phyloP scores from a whole-genome alignment of 1,284 basidiomycete species.

The Boletus sp. region DNA sequence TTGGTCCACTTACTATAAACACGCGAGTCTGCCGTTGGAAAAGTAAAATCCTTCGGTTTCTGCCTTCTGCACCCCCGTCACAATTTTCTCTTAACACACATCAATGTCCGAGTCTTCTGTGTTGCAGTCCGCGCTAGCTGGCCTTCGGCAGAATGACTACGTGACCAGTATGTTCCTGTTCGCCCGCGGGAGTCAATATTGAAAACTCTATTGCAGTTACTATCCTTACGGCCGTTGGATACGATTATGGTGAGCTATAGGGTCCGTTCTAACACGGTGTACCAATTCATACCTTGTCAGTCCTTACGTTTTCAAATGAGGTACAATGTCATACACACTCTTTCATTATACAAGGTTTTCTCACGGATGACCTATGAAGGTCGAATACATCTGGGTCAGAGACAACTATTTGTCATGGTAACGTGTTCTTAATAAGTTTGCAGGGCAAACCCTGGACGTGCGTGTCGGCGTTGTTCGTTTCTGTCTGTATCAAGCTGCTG shows the following conservation, averaged over 20 bases:
- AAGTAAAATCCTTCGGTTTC: too few relatives aligned
- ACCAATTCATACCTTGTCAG: not conserved
- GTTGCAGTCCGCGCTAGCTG: not conserved
- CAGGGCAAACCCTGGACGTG: slow-evolving; percentile 10
- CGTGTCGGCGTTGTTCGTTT: slow-evolving; percentile 7
- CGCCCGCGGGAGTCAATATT: not conserved
- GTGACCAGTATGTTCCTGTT: not conserved
- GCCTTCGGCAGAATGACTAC: not conserved
- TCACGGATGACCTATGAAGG: not conserved
- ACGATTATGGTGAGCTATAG: not conserved
- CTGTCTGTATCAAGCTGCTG: not conserved
- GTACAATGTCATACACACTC: not conserved
- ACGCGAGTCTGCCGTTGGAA: too few relatives aligned
- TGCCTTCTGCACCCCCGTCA: too few relatives aligned
- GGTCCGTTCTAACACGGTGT: not conserved
- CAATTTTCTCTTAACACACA: too few relatives aligned
- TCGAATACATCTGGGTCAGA: slow-evolving; percentile 13
- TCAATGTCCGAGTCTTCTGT: too few relatives aligned
- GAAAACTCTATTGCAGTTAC: not conserved
- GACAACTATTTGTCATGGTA: not conserved
- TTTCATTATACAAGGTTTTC: not conserved
- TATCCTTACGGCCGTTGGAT: not conserved
- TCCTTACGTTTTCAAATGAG: slow-evolving; percentile 4
- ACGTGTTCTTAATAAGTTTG: not conserved
- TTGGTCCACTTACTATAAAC: too few relatives aligned